phyloP scores from a whole-genome alignment of 2,329 filamentous ascomycete genomes.

The Aphanocladium album region DNA sequence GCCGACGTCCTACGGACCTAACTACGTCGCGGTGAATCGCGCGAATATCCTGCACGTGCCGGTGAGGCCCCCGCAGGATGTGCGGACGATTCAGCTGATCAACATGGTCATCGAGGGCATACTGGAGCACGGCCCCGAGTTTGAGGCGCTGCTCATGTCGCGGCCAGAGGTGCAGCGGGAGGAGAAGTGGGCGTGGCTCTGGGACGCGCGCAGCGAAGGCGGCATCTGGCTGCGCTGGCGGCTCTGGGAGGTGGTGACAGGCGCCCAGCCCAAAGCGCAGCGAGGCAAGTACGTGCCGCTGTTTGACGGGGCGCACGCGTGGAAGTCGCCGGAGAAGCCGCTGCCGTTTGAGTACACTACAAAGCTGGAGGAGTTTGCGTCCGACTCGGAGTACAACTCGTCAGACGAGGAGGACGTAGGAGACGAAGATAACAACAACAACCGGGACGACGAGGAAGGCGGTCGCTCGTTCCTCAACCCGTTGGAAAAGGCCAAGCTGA shows the following conservation, averaged over 20 bases:
- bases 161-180: slow-evolving; percentile 76
- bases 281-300: slow-evolving; percentile 56
- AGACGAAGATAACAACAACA: slow-evolving; percentile 41
- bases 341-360: slow-evolving; percentile 80
- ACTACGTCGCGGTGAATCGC: slow-evolving; percentile 37
- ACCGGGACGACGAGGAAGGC: slow-evolving; percentile 39
- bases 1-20: slow-evolving; percentile 59
- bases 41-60: slow-evolving; percentile 58
- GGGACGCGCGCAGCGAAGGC: slow-evolving; percentile 72
- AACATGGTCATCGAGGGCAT: slow-evolving; percentile 82
- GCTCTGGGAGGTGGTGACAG: slow-evolving; percentile 79
- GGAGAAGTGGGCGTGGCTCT: slow-evolving; percentile 92
- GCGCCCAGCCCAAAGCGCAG: slow-evolving; percentile 42
- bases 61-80: slow-evolving; percentile 69
- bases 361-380: slow-evolving; percentile 70
- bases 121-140: slow-evolving; percentile 74
- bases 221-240: slow-evolving; percentile 93
- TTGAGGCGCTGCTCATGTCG: slow-evolving; percentile 89
- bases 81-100: slow-evolving; percentile 75
- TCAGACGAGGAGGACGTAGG: slow-evolving; percentile 75
- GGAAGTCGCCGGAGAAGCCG: slow-evolving; percentile 68
- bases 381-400: slow-evolving; percentile 80
- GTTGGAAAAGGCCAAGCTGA: slow-evolving; percentile 75
- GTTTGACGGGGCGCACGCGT: slow-evolving; percentile 72
- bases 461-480: slow-evolving; percentile 71